Evolutionary conservation across 306 rosid genomes (phyloP), one percentile per base, ranked within the genome.

Genomic region (Medicago lupulina): DNA sequence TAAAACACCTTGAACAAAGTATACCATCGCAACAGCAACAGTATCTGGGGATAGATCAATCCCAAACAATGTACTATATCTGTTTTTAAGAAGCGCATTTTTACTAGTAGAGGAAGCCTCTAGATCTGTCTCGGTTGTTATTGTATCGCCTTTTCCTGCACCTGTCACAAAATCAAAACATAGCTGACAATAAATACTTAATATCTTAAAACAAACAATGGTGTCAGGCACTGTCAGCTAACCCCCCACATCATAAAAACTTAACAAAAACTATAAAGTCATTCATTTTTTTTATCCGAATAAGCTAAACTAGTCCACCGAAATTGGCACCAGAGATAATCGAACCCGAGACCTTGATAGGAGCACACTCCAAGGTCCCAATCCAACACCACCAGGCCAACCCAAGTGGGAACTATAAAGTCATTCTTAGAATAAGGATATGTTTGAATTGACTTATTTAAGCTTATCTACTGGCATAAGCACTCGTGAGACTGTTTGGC

Each of bases 1-100:
- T 51, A 95, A 81, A 71, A 95, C 97, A 47, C 99, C 99, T 89
- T 95, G 99, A 83, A 95, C 99, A 86, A 95, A 95, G 82, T 95
- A 95, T 15, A 95, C 99, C 97, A 95, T 92, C 2, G 99, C 96
- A 69, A 95, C 91, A 41, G 99, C 97, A 67, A 88, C 76, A 79
- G 87, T 92, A 86, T 95, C 99, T 7, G 97, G 99, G 34, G 93
- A 86, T 70, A 95, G 81, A 16, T 95, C 92, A 19, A 92, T 91
- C 76, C 97, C 99, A 70, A 85, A 89, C 85, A 85, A 79, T 80
- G 77, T 34, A 7, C 66, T 68, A 73, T 83, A 81, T 73, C 81
- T 92, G 53, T 17, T 84, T 82, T 84, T 92, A 50, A 67, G 77
- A n/a, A 81, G 53, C 50, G 71, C 69, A 49, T 70, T 79, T 83